phyloP scores from a whole-genome alignment of 1,284 basidiomycete genomes.

The Cutaneotrichosporon spelunceum region DNA sequence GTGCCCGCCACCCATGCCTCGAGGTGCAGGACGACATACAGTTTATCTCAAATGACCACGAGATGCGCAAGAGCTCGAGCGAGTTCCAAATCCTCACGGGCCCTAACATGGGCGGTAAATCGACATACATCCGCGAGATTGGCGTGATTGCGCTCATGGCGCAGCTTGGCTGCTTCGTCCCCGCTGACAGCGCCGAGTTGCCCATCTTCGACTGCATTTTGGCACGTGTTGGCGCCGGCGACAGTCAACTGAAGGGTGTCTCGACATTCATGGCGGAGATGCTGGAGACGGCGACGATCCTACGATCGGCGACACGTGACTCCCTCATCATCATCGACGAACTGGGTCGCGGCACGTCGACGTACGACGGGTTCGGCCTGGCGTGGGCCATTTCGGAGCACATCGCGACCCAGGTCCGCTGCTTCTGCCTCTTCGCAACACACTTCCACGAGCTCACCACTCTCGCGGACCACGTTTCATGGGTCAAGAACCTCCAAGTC shows the following conservation, averaged over 20 bases:
- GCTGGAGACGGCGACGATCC: conserved; percentile 86
- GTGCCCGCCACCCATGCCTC: conserved; percentile 91
- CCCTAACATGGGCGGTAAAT: conserved; percentile 96
- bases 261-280: conserved; percentile 99
- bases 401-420: conserved; percentile 85
- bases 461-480: conserved; percentile 75
- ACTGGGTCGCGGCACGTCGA: conserved; percentile 95
- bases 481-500: conserved; percentile 94
- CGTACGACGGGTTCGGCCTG: conserved; percentile 96
- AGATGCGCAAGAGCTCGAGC: conserved; percentile 42
- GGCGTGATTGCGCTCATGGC: conserved; percentile 95
- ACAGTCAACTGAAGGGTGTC: conserved; percentile 94
- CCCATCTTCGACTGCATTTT: conserved; percentile 96
- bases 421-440: conserved; percentile 94
- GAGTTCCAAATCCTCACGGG: conserved; percentile 61
- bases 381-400: conserved; percentile 99
- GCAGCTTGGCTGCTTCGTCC: conserved; percentile 92
- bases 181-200: conserved; percentile 75
- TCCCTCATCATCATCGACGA: conserved; percentile 98
- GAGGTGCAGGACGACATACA: conserved; percentile 93
- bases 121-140: conserved; percentile 84
- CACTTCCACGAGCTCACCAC: conserved; percentile 98
- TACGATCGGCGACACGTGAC: conserved; percentile 86
- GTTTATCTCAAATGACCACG: conserved; percentile 87
- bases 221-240: conserved; percentile 94